Evolutionary conservation across 768 basidiomycete species (phyloP).

Genomic region (Pisolithus marmoratus): DNA sequence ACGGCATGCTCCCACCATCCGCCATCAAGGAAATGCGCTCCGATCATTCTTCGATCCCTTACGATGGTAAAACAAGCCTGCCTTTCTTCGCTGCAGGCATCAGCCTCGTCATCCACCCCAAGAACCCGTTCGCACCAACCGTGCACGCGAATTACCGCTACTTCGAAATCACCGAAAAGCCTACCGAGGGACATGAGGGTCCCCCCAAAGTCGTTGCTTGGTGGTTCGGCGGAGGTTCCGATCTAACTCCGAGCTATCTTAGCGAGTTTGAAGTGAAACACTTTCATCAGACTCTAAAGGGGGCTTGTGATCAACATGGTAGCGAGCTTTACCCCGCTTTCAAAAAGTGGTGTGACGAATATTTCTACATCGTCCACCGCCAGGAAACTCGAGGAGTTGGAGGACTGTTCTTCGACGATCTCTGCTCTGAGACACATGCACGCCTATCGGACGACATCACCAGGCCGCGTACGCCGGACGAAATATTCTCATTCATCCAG

Average conservation of each 20-base stretch:
- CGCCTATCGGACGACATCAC: constrained; percentile 42
- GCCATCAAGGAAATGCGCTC: constrained; percentile 95
- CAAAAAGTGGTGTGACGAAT: constrained; percentile 97
- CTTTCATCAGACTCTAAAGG: constrained; percentile 78
- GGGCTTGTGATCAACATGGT: constrained; percentile 71
- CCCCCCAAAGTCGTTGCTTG: constrained; percentile 67
- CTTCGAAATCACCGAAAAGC: constrained; percentile 78
- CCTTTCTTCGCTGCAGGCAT: constrained; percentile 94
- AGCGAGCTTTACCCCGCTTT: constrained; percentile 64
- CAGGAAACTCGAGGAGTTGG: constrained; percentile 84
- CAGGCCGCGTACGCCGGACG: constrained; percentile 54
- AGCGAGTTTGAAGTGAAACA: constrained; percentile 81
- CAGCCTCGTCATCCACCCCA: constrained; percentile 89
- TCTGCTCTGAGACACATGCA: constrained; percentile 60
- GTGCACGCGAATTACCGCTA: constrained; percentile 97
- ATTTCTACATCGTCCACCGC: constrained; percentile 91
- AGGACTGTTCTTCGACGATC: constrained; percentile 95
- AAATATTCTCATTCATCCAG: constrained; percentile 73
- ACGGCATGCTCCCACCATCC: constrained; percentile 80
- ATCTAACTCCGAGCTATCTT: constrained; percentile 91
- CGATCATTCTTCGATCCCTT: constrained; percentile 75
- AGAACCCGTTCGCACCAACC: constrained; percentile 90
- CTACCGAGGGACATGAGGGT: constrained; percentile 25
- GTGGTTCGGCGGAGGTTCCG: constrained; percentile 99
- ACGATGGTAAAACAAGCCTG: constrained; percentile 53